Evolutionary conservation across 2,329 filamentous ascomycete genomes (phyloP).

Genomic region (Xylariaceae sp.): DNA sequence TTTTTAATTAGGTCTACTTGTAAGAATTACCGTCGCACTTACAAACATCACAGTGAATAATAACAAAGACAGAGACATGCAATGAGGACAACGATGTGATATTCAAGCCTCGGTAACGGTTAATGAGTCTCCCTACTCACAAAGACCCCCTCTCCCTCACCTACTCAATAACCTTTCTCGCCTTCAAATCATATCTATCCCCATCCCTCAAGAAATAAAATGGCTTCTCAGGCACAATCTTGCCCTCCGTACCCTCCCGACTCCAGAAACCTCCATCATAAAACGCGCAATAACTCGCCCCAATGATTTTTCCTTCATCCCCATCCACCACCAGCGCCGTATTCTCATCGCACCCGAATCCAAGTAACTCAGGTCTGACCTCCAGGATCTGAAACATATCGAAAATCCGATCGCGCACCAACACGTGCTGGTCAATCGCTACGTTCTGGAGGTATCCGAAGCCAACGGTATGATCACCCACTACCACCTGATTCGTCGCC

Average conservation of each 20-base stretch:
- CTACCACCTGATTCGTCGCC: conserved; percentile 30
- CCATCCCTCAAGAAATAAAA: conserved; percentile 31
- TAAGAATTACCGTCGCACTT: too few relatives aligned
- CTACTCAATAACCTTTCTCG: conserved; percentile 26
- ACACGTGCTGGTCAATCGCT: conserved; percentile 33
- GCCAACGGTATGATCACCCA: conserved; percentile 31
- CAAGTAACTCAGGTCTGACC: conserved; percentile 29
- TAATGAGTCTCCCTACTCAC: background rate
- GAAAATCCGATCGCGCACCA: conserved; percentile 31
- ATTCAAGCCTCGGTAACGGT: too few relatives aligned
- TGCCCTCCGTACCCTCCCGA: conserved; percentile 29
- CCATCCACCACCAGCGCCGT: conserved; percentile 31
- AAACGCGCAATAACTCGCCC: conserved; percentile 31
- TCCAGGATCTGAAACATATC: conserved; percentile 34
- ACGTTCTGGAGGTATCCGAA: conserved; percentile 30
- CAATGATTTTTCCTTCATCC: conserved; percentile 28
- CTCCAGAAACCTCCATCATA: conserved; percentile 32
- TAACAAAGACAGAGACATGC: too few relatives aligned
- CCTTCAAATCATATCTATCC: conserved; percentile 29
- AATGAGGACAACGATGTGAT: too few relatives aligned
- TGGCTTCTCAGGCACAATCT: conserved; percentile 23
- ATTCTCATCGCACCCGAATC: conserved; percentile 32
- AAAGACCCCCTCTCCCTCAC: background rate
- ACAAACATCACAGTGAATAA: too few relatives aligned
- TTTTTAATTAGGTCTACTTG: too few relatives aligned